These are phyloP conservation scores for Vitis riparia DNA, from an alignment of 164 flowering plant species.

Conservation along the genomic window DNA sequence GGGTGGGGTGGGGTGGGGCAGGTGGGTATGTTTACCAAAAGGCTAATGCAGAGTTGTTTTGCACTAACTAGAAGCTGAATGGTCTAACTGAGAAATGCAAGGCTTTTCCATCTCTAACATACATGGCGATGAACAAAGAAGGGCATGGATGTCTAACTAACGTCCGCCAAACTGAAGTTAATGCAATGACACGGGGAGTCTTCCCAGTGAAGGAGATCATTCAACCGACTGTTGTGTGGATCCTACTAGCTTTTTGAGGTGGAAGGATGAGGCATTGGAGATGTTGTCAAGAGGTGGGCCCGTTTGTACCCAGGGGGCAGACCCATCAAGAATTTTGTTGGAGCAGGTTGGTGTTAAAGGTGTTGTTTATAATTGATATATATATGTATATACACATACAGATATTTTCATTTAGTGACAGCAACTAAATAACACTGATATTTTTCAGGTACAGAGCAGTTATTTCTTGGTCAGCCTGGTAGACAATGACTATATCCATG, in stretches of 20 bases:
- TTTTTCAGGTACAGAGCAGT: constrained; percentile 63
- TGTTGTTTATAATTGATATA: not conserved
- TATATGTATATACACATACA: not conserved
- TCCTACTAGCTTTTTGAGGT: constrained; percentile 77
- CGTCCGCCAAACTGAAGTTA: constrained; percentile 44
- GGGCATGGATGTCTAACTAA: constrained; percentile 44
- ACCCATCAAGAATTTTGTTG: constrained; percentile 67
- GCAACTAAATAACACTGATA: not conserved
- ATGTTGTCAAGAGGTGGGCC: constrained; percentile 89
- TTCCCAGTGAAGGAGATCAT: constrained; percentile 88
- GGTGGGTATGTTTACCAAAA: constrained; percentile 95
- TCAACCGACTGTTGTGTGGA: constrained; percentile 90
- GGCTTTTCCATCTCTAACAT: constrained; percentile 59
- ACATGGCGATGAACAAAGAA: constrained; percentile 75
- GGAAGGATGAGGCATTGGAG: constrained; percentile 98
- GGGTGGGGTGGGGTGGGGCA: constrained; percentile 82
- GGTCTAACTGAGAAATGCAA: constrained; percentile 71
- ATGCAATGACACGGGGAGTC: constrained; percentile 97
- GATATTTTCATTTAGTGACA: not conserved
- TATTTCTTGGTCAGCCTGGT: constrained; percentile 90
- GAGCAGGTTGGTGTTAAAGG: constrained; percentile 47
- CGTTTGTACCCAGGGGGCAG: constrained; percentile 62
- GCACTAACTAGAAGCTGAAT: constrained; percentile 62
- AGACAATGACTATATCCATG: constrained; percentile 73
- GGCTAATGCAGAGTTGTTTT: constrained; percentile 90